A percentile compares a stretch with the other conserved stretches of the same genome.
These are phyloP conservation scores for Mortierella claussenii DNA, from an alignment of 192 early-diverging fungal genomes.

Conservation along the genomic window DNA sequence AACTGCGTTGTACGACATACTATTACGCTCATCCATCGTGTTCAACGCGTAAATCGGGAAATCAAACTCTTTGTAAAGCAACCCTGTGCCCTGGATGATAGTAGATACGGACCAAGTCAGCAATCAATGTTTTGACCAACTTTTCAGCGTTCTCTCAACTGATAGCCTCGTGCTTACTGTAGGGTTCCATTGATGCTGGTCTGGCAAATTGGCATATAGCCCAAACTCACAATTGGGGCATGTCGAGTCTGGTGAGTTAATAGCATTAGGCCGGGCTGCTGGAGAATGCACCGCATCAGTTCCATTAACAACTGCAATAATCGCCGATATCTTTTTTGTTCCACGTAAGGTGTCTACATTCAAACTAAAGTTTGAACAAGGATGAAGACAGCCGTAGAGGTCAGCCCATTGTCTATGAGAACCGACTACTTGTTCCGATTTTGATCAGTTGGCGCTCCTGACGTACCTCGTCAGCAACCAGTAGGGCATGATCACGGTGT, in stretches of 20 bases:
- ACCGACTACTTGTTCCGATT: not conserved
- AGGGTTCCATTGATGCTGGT: slow-evolving; percentile 75
- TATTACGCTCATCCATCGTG: slow-evolving; percentile 45
- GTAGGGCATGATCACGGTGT: slow-evolving; percentile 72
- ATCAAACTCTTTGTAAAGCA: slow-evolving; percentile 64
- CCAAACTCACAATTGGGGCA: slow-evolving; percentile 80
- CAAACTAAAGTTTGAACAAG: slow-evolving; percentile 45
- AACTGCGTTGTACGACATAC: slow-evolving; percentile 53
- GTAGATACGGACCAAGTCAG: not conserved
- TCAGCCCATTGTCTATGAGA: not conserved
- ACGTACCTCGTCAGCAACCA: slow-evolving; percentile 66
- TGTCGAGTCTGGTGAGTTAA: slow-evolving; percentile 65
- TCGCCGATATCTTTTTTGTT: slow-evolving; percentile 63
- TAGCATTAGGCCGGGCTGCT: slow-evolving; percentile 39
- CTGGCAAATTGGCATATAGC: slow-evolving; percentile 65
- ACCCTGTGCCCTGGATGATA: slow-evolving; percentile 63
- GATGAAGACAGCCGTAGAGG: not conserved
- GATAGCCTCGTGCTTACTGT: slow-evolving; percentile 48
- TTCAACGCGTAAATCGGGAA: slow-evolving; percentile 75
- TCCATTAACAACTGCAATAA: slow-evolving; percentile 62
- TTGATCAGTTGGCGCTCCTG: not conserved
- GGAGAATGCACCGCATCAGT: slow-evolving; percentile 34
- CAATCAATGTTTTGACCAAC: not conserved
- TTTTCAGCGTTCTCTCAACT: not conserved
- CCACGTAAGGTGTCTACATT: slow-evolving; percentile 58